Evolutionary conservation across 1,139 yeast genomes (phyloP).

Genomic region (Zhuliangozyma blackwelliae): DNA sequence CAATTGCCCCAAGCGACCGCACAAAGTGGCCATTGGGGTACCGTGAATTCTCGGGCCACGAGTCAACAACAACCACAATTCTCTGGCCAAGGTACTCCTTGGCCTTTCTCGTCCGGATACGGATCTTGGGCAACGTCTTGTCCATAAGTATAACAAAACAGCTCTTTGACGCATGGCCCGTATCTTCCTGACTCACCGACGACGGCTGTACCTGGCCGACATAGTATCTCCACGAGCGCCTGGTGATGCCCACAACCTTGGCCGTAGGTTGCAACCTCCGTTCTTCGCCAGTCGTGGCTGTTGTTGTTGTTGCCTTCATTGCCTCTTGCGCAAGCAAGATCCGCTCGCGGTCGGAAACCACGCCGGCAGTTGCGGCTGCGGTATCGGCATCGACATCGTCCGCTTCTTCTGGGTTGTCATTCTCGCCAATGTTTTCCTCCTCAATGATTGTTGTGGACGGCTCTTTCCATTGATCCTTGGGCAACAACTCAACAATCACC

Average conservation of each 20-base stretch:
- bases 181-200: constrained; percentile 56
- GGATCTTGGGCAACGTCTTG: constrained; percentile 76
- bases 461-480: constrained; percentile 82
- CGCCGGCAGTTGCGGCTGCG: no score
- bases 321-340: constrained; percentile 76
- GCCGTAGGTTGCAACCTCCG: constrained; percentile 81
- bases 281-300: constrained; percentile 19
- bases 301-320: constrained; percentile 42
- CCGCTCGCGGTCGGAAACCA: constrained; percentile 75
- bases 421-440: constrained; percentile 60
- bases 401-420: constrained; percentile 56
- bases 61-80: constrained; percentile 86
- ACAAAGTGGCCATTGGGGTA: constrained; percentile 96
- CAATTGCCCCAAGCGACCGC: constrained; percentile 82
- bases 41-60: constrained; percentile 83
- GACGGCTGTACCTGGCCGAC: constrained; percentile 91
- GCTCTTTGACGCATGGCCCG: constrained; percentile 60
- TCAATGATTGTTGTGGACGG: constrained; percentile 80
- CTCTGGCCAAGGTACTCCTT: constrained; percentile 78
- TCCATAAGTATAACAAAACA: constrained; percentile 91
- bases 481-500: constrained; percentile 86
- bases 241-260: constrained; percentile 77
- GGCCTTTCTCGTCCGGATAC: constrained; percentile 86
- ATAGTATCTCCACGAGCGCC: constrained; percentile 93
- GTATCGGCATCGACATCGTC: constrained; percentile 21